These are phyloP conservation scores for Penicillium sp. DNA, from an alignment of 2,329 filamentous ascomycete species.

Conservation along the genomic window DNA sequence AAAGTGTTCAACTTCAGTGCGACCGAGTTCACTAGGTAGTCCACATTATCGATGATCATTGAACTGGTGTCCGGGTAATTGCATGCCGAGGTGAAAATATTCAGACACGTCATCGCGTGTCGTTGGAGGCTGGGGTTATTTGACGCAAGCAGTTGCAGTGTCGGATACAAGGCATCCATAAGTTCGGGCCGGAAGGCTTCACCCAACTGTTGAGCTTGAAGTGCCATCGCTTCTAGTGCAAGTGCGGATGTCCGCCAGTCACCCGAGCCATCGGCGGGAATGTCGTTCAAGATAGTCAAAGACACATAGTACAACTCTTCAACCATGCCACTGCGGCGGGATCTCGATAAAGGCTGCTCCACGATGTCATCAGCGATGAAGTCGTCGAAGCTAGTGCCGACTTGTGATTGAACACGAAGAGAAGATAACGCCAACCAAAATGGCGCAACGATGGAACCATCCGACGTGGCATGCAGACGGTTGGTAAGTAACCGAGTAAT, in stretches of 20 bases:
- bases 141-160: conserved; percentile 83
- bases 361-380: conserved; percentile 56
- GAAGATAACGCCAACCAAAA: conserved; percentile 78
- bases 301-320: conserved; percentile 44
- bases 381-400: conserved; percentile 56
- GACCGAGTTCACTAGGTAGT: conserved; percentile 93
- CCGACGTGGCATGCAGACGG: conserved; percentile 54
- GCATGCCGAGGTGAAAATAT: conserved; percentile 70
- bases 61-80: conserved; percentile 69
- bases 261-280: conserved; percentile 32
- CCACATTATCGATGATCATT: conserved; percentile 82
- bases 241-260: conserved; percentile 75
- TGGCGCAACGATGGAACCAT: conserved; percentile 59
- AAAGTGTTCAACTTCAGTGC: conserved; percentile 84
- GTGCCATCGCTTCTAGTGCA: conserved; percentile 72
- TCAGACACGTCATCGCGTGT: conserved; percentile 78
- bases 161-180: conserved; percentile 83
- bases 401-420: conserved; percentile 53
- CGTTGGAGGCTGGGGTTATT: conserved; percentile 61
- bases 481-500: conserved; percentile 63
- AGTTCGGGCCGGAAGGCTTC: conserved; percentile 73
- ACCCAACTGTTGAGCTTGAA: conserved; percentile 64
- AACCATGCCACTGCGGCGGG: conserved; percentile 34
- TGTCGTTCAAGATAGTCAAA: conserved; percentile 38
- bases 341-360: conserved; percentile 25